A percentile compares a stretch with the other conserved stretches of the same genome.
These are phyloP conservation scores for Verticillium zaregamsianum DNA, from an alignment of 2,329 filamentous ascomycete species.

Conservation along the genomic window DNA sequence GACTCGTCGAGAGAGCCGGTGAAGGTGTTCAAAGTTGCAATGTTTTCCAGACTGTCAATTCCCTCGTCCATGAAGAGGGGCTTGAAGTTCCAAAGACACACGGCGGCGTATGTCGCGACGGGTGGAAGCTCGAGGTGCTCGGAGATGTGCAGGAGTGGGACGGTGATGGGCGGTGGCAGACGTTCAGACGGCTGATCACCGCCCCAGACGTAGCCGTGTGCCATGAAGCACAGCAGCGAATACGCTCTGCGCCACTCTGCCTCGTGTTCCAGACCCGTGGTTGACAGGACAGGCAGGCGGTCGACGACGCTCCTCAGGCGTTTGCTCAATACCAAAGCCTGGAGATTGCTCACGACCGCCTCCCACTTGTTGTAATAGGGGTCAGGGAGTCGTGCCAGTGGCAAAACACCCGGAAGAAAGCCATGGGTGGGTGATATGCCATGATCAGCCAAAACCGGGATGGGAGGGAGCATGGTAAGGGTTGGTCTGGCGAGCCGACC, in stretches of 20 bases:
- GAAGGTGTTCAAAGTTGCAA: slow-evolving; percentile 84
- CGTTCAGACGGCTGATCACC: slow-evolving; percentile 76
- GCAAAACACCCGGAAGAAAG: slow-evolving; percentile 80
- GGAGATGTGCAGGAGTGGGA: slow-evolving; percentile 76
- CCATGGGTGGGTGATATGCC: slow-evolving; percentile 74
- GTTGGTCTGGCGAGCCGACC: background rate
- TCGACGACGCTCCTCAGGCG: slow-evolving; percentile 78
- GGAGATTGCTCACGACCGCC: slow-evolving; percentile 76
- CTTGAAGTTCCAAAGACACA: slow-evolving; percentile 96
- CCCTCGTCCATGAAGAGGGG: slow-evolving; percentile 80
- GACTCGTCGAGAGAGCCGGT: slow-evolving; percentile 95
- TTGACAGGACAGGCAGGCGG: slow-evolving; percentile 76
- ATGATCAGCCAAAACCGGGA: slow-evolving; percentile 69
- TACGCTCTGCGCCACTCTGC: slow-evolving; percentile 94
- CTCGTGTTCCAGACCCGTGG: slow-evolving; percentile 73
- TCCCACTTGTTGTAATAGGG: slow-evolving; percentile 97
- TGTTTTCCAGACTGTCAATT: slow-evolving; percentile 79
- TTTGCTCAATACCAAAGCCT: slow-evolving; percentile 80
- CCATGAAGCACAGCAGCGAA: slow-evolving; percentile 82
- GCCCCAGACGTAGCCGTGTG: slow-evolving; percentile 95
- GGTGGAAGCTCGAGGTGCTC: slow-evolving; percentile 78
- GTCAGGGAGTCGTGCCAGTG: slow-evolving; percentile 76
- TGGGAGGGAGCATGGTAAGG: slow-evolving; percentile 49
- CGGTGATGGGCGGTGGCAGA: slow-evolving; percentile 76
- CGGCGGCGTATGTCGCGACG: slow-evolving; percentile 87